A percentile compares a stretch with the other conserved stretches of the same genome.
These are phyloP conservation scores for Ogataea corticis DNA, from an alignment of 805 yeast species.

Conservation along the genomic window DNA sequence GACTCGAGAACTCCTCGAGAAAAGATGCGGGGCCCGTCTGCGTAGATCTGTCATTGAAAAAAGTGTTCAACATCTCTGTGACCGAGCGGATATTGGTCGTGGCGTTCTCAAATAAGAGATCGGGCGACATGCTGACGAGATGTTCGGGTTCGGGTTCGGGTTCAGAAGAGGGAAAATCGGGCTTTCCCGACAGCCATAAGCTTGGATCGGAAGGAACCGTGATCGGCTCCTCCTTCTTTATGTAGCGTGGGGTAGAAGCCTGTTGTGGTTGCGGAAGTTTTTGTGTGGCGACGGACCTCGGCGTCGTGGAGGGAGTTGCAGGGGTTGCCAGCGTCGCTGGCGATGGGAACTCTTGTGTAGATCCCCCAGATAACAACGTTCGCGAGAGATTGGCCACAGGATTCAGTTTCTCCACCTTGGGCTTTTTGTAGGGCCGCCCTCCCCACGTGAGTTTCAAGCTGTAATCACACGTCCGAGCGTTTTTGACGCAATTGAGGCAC, in stretches of 20 bases:
- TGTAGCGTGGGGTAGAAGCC: no score
- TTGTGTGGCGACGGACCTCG: no score
- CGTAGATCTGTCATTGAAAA: slow-evolving; percentile 5
- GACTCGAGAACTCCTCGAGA: slow-evolving; percentile 8
- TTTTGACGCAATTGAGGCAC: slow-evolving; percentile 57
- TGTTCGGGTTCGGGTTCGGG: neutral
- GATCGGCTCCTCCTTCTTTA: no score
- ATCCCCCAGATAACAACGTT: neutral
- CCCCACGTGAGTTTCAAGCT: slow-evolving; percentile 70
- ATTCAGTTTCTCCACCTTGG: slow-evolving; percentile 36
- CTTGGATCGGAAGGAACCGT: no score
- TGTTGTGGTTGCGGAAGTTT: no score
- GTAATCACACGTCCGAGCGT: slow-evolving; percentile 57
- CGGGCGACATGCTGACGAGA: neutral
- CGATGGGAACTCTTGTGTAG: neutral
- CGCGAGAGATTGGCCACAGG: slow-evolving; percentile 28
- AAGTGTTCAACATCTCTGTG: slow-evolving; percentile 8
- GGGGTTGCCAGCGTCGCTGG: no score
- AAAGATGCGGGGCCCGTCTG: slow-evolving; percentile 5
- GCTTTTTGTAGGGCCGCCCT: slow-evolving; percentile 61
- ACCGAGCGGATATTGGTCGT: slow-evolving; percentile 9
- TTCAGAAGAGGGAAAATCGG: neutral
- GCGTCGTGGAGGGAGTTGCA: no score
- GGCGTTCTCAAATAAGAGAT: neutral
- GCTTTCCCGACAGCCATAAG: no score